These are phyloP conservation scores for Globisporangium abappressorium DNA, from an alignment of 352 stramenopile species.

Conservation along the genomic window DNA sequence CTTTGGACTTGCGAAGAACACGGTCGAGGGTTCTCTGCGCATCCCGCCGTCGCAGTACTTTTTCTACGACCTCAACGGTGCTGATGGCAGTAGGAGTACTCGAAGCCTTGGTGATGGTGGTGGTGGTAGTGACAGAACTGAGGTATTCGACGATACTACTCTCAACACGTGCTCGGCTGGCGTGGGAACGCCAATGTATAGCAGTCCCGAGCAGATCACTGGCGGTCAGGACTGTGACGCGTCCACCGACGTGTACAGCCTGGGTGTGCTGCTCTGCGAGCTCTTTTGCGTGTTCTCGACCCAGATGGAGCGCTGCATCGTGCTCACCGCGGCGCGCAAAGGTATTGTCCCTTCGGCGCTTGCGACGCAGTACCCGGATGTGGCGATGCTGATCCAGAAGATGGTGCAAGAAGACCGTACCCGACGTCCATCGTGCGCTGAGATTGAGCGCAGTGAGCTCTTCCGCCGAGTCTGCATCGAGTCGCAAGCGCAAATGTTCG, in stretches of 20 bases:
- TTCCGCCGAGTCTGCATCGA: constrained; percentile 7
- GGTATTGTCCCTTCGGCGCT: constrained; percentile 37
- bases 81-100: constrained; percentile 21
- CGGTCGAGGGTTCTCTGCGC: constrained; percentile 50
- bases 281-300: constrained; percentile 74
- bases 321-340: constrained; percentile 45
- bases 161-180: constrained; percentile 59
- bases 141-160: background rate
- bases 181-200: constrained; percentile 72
- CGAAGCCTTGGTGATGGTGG: background rate
- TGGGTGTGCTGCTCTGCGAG: constrained; percentile 71
- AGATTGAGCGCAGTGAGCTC: constrained; percentile 36
- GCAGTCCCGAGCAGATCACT: constrained; percentile 62
- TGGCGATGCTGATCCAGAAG: constrained; percentile 39
- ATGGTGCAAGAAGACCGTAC: constrained; percentile 50
- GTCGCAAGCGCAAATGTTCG: constrained; percentile 7
- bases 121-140: background rate
- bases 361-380: constrained; percentile 32
- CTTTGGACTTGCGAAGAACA: constrained; percentile 79
- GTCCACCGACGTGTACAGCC: constrained; percentile 69
- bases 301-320: constrained; percentile 74
- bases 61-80: constrained; percentile 31
- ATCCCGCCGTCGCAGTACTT: constrained; percentile 49
- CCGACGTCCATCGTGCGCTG: constrained; percentile 39
- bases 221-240: constrained; percentile 40